A percentile compares a stretch with the other conserved stretches of the same genome.
phyloP scores from a whole-genome alignment of 805 yeast species.

The Spathaspora gorwiae region DNA sequence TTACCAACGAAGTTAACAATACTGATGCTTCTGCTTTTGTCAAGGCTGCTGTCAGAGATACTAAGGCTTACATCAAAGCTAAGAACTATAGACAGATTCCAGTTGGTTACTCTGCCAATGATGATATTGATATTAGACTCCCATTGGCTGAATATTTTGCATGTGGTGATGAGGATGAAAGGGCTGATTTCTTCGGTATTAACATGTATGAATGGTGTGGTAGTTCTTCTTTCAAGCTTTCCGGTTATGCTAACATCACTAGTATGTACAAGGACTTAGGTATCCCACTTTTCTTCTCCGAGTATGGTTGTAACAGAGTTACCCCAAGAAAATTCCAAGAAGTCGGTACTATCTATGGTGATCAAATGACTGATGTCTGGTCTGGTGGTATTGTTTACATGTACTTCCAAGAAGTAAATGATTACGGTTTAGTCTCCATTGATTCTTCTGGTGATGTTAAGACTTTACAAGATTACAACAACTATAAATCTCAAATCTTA shows the following conservation, averaged over 20 bases:
- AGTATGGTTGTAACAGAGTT: constrained; percentile 74
- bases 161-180: constrained; percentile 62
- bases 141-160: constrained; percentile 69
- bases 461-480: constrained; percentile 59
- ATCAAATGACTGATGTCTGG: constrained; percentile 78
- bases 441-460: constrained; percentile 43
- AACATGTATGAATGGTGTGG: constrained; percentile 93
- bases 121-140: constrained; percentile 63
- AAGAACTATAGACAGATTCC: constrained; percentile 66
- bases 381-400: constrained; percentile 87
- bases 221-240: constrained; percentile 46
- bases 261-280: constrained; percentile 59
- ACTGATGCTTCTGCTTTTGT: constrained; percentile 77
- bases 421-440: constrained; percentile 68
- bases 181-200: constrained; percentile 81
- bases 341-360: constrained; percentile 59
- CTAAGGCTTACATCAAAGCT: constrained; percentile 58
- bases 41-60: constrained; percentile 79
- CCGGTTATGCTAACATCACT: constrained; percentile 68
- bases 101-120: constrained; percentile 80
- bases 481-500: constrained; percentile 58
- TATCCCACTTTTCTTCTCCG: constrained; percentile 74
- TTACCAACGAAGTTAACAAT: constrained; percentile 60
- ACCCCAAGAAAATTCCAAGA: constrained; percentile 70
- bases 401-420: constrained; percentile 74